Conservation (phyloP, 768 basidiomycete species). For the Hebeloma cylindrosporum region DNA sequence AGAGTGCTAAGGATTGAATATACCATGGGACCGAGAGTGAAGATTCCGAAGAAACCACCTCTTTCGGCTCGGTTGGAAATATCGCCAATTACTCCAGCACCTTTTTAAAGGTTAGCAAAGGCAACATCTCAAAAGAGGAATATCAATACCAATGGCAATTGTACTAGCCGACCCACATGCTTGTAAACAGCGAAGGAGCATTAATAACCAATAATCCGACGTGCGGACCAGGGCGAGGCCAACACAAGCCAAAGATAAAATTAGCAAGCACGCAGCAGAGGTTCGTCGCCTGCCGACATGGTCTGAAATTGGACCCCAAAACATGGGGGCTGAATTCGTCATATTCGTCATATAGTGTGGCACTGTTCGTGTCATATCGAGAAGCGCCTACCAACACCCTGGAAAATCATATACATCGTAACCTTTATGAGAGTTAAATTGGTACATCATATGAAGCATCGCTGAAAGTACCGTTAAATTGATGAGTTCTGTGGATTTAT, state of each 20-base stretch:
- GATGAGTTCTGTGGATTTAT: constrained; percentile 67
- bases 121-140: not conserved
- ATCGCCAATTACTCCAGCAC: constrained; percentile 78
- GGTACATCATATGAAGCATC: not conserved
- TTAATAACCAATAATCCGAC: constrained; percentile 72
- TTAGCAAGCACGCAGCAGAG: constrained; percentile 59
- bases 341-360: not conserved
- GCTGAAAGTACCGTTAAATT: constrained; percentile 62
- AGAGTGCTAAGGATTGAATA: constrained; percentile 7
- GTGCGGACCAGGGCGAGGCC: constrained; percentile 50
- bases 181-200: constrained; percentile 80
- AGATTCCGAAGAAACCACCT: constrained; percentile 72
- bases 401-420: constrained; percentile 72
- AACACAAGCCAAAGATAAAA: constrained; percentile 68
- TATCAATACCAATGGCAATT: constrained; percentile 58
- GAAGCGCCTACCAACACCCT: constrained; percentile 52
- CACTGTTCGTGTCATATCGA: not conserved
- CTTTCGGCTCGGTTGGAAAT: constrained; percentile 72
- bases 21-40: constrained; percentile 64
- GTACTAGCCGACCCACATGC: constrained; percentile 79
- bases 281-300: constrained; percentile 62
- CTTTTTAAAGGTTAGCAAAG: constrained; percentile 30
- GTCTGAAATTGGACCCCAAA: constrained; percentile 75
- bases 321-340: constrained; percentile 50
- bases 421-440: constrained; percentile 31